Evolutionary conservation across 1,139 yeast species (phyloP).

Genomic region (Lodderomyces pseudojiufengensis): DNA sequence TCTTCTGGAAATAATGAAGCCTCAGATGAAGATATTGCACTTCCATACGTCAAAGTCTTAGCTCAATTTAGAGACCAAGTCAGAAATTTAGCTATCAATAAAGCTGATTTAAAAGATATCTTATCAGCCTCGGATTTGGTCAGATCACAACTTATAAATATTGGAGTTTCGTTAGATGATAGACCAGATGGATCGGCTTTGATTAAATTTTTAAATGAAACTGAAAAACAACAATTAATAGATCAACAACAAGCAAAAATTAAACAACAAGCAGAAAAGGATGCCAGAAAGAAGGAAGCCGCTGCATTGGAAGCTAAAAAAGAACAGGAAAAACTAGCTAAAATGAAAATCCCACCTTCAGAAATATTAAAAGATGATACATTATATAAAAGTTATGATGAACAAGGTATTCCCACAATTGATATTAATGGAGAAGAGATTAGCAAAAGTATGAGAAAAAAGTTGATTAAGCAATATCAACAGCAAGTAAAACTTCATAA

Average conservation of each 20-base stretch:
- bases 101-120: constrained; percentile 52
- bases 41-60: constrained; percentile 78
- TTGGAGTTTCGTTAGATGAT: constrained; percentile 87
- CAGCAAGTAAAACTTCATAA: constrained; percentile 80
- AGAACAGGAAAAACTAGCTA: constrained; percentile 62
- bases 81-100: constrained; percentile 67
- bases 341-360: constrained; percentile 65
- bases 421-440: constrained; percentile 79
- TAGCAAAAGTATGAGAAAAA: constrained; percentile 84
- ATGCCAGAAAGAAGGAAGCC: constrained; percentile 37
- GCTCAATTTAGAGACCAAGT: constrained; percentile 80
- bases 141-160: constrained; percentile 56
- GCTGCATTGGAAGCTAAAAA: constrained; percentile 48
- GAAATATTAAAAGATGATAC: constrained; percentile 64
- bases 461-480: constrained; percentile 70
- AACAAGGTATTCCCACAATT: constrained; percentile 74
- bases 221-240: constrained; percentile 65
- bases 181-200: constrained; percentile 77
- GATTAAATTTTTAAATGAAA: constrained; percentile 69
- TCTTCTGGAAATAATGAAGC: constrained; percentile 7
- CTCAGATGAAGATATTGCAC: constrained; percentile 60
- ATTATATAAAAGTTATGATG: constrained; percentile 77
- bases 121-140: constrained; percentile 45
- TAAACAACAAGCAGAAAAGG: constrained; percentile 39
- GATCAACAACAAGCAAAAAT: constrained; percentile 61